Conservation (phyloP, 139 green algal species). For the Chlamydomonas schloesseri region DNA sequence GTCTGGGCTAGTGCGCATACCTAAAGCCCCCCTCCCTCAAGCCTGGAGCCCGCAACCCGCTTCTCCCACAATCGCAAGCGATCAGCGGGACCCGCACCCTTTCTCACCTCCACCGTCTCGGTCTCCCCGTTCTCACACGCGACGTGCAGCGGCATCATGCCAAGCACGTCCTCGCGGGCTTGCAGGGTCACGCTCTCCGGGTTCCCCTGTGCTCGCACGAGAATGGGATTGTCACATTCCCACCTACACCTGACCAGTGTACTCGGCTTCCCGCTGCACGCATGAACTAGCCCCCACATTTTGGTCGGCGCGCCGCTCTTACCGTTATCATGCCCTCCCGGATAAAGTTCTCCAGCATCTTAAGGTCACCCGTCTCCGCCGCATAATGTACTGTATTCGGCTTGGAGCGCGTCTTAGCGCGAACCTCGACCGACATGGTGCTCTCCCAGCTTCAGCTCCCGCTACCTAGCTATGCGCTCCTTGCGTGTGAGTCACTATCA, state of each 20-base stretch:
- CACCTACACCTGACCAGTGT: not conserved
- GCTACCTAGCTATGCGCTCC: no score
- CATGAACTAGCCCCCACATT: no score
- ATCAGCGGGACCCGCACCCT: no score
- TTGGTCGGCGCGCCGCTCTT: not conserved
- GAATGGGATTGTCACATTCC: no score
- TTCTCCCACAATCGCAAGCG: no score
- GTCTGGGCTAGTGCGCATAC: not conserved
- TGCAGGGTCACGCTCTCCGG: conserved; percentile 49
- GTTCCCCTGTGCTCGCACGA: conserved; percentile 22
- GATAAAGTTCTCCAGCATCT: conserved; percentile 42
- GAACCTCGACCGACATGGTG: conserved; percentile 27
- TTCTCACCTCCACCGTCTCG: conserved; percentile 46
- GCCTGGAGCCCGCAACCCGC: no score
- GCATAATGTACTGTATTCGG: conserved; percentile 44
- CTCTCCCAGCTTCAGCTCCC: no score
- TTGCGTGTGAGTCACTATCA: no score
- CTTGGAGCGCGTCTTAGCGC: conserved; percentile 31
- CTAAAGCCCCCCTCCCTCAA: not conserved
- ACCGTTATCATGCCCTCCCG: conserved; percentile 34
- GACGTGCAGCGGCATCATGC: conserved; percentile 59
- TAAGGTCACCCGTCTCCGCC: conserved; percentile 38
- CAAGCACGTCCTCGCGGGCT: conserved; percentile 47
- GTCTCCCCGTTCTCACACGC: conserved; percentile 53
- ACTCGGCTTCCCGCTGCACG: no score